Evolutionary conservation across 306 rosid species (phyloP).

Genomic region (Bauhinia variegata): DNA sequence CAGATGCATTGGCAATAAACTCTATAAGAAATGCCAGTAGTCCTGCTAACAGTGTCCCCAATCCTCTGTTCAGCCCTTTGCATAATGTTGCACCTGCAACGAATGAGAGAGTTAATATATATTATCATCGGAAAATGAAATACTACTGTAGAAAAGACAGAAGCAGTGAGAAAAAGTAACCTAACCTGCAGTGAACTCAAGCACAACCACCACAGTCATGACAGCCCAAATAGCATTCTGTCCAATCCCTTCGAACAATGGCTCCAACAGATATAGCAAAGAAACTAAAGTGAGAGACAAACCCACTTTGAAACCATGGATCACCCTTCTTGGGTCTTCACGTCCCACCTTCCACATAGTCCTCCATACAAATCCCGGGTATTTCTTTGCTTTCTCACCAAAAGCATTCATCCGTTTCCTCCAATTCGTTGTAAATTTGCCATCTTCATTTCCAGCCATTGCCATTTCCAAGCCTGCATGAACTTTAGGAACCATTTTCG

Average conservation of each 20-base stretch:
- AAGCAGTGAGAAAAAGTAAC: slow-evolving; percentile 2
- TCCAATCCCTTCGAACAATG: slow-evolving; percentile 66
- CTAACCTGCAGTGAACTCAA: slow-evolving; percentile 90
- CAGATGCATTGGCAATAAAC: slow-evolving; percentile 52
- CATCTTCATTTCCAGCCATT: slow-evolving; percentile 44
- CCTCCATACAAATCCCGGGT: slow-evolving; percentile 52
- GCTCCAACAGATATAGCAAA: slow-evolving; percentile 73
- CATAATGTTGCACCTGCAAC: slow-evolving; percentile 86
- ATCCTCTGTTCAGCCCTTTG: slow-evolving; percentile 96
- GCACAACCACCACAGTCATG: slow-evolving; percentile 96
- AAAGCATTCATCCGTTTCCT: slow-evolving; percentile 41
- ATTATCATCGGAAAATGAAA: slow-evolving; percentile 1
- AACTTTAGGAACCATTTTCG: slow-evolving; percentile 60
- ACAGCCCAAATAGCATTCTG: slow-evolving; percentile 89
- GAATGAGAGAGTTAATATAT: slow-evolving; percentile 3
- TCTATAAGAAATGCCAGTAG: slow-evolving; percentile 72
- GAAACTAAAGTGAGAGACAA: slow-evolving; percentile 74
- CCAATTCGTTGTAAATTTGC: slow-evolving; percentile 37
- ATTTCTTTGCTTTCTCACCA: slow-evolving; percentile 47
- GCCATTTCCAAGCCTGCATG: slow-evolving; percentile 59
- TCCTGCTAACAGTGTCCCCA: slow-evolving; percentile 89
- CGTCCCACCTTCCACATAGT: slow-evolving; percentile 72
- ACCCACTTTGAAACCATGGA: slow-evolving; percentile 90
- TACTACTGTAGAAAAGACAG: neutral
- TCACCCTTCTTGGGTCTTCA: slow-evolving; percentile 82